Conservation (phyloP, 164 flowering plant species). For the Annona cherimola region DNA sequence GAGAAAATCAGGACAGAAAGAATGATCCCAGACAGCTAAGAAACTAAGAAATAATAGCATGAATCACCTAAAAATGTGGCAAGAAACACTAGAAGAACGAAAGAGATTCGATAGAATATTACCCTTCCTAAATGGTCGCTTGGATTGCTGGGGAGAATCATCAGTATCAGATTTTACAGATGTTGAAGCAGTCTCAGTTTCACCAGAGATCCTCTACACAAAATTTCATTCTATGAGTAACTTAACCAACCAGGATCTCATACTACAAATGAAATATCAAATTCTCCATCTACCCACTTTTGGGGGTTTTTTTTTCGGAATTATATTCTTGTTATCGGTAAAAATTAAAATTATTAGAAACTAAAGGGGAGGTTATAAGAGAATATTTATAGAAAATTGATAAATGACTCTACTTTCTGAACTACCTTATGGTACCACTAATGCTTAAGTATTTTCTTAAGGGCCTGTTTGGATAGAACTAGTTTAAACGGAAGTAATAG, state of each 20-base stretch:
- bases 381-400: no score
- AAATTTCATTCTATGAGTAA: background rate
- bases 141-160: conserved; percentile 42
- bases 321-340: background rate
- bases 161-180: conserved; percentile 40
- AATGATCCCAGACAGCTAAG: background rate
- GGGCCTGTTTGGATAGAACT: no score
- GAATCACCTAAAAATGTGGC: background rate
- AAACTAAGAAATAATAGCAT: background rate
- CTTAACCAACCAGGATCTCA: background rate
- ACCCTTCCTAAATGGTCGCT: conserved; percentile 68
- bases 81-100: background rate
- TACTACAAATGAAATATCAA: background rate
- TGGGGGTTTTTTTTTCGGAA: background rate
- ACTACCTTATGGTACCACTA: no score
- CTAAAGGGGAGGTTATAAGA: background rate
- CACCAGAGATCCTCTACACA: conserved; percentile 64
- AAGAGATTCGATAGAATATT: conserved; percentile 6
- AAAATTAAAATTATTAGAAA: background rate
- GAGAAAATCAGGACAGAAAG: background rate
- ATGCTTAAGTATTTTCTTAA: no score
- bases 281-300: background rate
- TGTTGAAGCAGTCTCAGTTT: conserved; percentile 42
- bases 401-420: no score
- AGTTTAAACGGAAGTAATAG: no score